Evolutionary conservation across 495 filamentous ascomycete genomes (phyloP), one percentile per base, ranked within the genome.

Genomic region (Podospora pseudocomata): DNA sequence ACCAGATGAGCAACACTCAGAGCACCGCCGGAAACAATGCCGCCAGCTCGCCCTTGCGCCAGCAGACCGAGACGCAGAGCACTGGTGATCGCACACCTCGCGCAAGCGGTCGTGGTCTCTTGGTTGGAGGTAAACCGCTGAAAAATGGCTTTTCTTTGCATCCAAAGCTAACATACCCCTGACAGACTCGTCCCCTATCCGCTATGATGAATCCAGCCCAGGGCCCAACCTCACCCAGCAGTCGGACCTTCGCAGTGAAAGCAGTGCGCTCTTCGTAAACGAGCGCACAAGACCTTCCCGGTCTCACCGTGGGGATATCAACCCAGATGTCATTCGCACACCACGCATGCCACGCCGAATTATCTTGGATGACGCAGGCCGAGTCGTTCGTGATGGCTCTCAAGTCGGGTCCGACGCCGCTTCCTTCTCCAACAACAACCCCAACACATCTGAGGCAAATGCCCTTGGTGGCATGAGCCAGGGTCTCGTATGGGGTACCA

Each of bases 401-500:
- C 75, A 77, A 18, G 82, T 85, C 63, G 83, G 81, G 27, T 96
- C 92, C 1, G 92, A 96, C 77, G 90, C 92, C 4, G 83, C 85
- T 28, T 93, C 94, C 0, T 97, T 96, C 77, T 91, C 92, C 0
- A 95, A 96, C 74, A 77, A 92, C 67, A 89, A 97, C 72, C 92
- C 92, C 2, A 88, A 87, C 65, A 98, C 96, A 13, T 96, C 93
- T 1, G 95, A 99, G 75, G 93, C 93, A 0, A 90, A 97, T 74
- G 90, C 86, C 2, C 88, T 97, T 63, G 92, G 91, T 57, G 93
- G 93, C 11, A 85, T 83, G 68, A 91, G 89, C 54, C 90, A 89
- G 60, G 86, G 91, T 67, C 88, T 96, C 54, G 94, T 99, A 67
- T 99, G 96, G 96, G 95, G 96, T 75, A 98, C 95, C 60, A 98